A percentile compares a stretch with the other conserved stretches of the same genome.
These are phyloP conservation scores for Panicum miliaceum DNA, from an alignment of 176 grass and related monocot species.

Conservation along the genomic window DNA sequence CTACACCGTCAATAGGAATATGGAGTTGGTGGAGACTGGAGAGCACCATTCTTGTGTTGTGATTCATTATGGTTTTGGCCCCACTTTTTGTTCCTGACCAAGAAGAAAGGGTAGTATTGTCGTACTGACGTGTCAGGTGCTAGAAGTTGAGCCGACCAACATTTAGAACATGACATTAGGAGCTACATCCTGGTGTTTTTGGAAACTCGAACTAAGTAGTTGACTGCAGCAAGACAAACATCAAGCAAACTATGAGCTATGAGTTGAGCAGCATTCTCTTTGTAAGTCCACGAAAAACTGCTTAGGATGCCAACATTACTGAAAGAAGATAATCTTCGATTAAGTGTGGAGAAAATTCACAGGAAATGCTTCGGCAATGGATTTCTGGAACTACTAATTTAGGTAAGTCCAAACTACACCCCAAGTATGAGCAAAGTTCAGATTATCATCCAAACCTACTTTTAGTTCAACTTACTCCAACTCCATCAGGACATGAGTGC, in stretches of 20 bases:
- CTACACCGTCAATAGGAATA: not conserved
- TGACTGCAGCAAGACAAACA: not conserved
- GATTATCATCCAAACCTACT: too few relatives aligned
- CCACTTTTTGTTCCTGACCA: constrained; percentile 7
- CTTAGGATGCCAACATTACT: not conserved
- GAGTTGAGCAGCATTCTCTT: too few relatives aligned
- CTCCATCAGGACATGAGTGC: too few relatives aligned
- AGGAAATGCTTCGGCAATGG: not conserved
- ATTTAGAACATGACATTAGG: not conserved
- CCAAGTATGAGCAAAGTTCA: too few relatives aligned
- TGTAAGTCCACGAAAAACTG: not conserved
- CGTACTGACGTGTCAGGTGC: constrained; percentile 15
- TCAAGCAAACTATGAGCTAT: not conserved
- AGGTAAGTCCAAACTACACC: too few relatives aligned
- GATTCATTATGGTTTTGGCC: constrained; percentile 20
- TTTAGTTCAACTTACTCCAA: too few relatives aligned
- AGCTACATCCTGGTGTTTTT: not conserved
- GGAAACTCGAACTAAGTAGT: not conserved
- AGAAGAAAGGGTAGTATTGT: not conserved
- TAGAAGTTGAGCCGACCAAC: constrained; percentile 20
- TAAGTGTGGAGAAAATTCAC: not conserved
- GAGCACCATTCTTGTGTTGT: constrained; percentile 27
- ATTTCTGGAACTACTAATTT: not conserved
- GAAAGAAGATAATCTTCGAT: not conserved
- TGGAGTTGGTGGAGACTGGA: not conserved